phyloP scores from a whole-genome alignment of 257 asterid species.

The Buddleja alternifolia region DNA sequence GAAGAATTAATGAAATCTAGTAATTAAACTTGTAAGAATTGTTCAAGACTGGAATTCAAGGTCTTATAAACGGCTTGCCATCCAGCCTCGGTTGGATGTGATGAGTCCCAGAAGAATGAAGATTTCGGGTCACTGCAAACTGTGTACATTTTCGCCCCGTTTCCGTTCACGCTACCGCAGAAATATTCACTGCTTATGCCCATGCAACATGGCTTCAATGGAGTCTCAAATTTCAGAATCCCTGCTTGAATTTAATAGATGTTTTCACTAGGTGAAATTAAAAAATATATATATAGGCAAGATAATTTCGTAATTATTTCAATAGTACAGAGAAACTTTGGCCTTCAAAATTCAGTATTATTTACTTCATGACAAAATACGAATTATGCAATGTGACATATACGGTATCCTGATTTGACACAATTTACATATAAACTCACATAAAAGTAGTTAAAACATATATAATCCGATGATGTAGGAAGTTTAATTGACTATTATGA shows the following conservation, averaged over 20 bases:
- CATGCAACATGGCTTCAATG: slow-evolving; percentile 78
- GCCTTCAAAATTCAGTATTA: no score
- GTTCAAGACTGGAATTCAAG: slow-evolving; percentile 47
- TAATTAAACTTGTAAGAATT: slow-evolving; percentile 31
- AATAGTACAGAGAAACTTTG: no score
- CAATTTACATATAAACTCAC: no score
- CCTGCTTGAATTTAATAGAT: slow-evolving; percentile 37
- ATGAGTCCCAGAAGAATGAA: slow-evolving; percentile 78
- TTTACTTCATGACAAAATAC: no score
- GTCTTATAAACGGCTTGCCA: slow-evolving; percentile 65
- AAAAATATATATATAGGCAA: no score
- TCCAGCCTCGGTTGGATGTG: slow-evolving; percentile 93
- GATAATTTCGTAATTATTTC: no score
- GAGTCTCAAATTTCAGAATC: slow-evolving; percentile 52
- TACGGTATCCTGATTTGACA: no score
- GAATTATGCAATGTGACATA: no score
- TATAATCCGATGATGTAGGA: no score
- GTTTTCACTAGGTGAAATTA: background rate
- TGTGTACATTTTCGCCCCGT: slow-evolving; percentile 67
- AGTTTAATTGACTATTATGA: no score
- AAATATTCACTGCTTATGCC: slow-evolving; percentile 47
- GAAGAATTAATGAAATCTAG: background rate
- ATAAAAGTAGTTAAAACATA: no score
- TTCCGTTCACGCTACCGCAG: slow-evolving; percentile 59
- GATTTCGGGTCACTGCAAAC: slow-evolving; percentile 64